These are phyloP conservation scores for Stephanodiscus minutulus DNA, from an alignment of 108 stramenopile genomes.

Conservation along the genomic window DNA sequence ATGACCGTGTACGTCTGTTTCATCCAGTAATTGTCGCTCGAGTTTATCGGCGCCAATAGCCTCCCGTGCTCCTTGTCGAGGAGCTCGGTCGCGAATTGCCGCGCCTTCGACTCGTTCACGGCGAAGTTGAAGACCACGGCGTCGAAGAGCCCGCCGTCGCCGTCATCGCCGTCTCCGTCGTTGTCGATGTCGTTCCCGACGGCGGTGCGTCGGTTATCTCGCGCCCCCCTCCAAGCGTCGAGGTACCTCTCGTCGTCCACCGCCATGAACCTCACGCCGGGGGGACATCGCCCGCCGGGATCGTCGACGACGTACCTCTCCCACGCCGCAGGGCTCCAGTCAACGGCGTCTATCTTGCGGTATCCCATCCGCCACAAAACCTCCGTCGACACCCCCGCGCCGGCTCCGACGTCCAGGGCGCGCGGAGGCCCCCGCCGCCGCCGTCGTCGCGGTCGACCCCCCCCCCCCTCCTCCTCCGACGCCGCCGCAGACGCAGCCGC, in stretches of 20 bases:
- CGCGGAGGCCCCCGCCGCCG: slow-evolving; percentile 4
- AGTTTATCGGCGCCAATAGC: slow-evolving; percentile 80
- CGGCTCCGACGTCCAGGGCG: slow-evolving; percentile 83
- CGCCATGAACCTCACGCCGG: slow-evolving; percentile 66
- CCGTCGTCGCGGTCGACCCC: background rate
- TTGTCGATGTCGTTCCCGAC: background rate
- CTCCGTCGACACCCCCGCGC: slow-evolving; percentile 84
- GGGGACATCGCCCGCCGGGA: slow-evolving; percentile 57
- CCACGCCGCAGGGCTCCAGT: slow-evolving; percentile 86
- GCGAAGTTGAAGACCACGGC: slow-evolving; percentile 86
- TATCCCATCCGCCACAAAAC: slow-evolving; percentile 76
- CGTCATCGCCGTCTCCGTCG: slow-evolving; percentile 15
- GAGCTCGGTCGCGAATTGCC: slow-evolving; percentile 54
- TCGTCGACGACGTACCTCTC: slow-evolving; percentile 62
- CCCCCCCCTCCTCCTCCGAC: background rate
- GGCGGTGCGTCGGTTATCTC: background rate
- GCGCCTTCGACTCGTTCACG: slow-evolving; percentile 77
- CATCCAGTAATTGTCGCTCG: slow-evolving; percentile 81
- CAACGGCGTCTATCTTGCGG: slow-evolving; percentile 72
- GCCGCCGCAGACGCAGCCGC: slow-evolving; percentile 11
- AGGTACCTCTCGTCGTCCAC: slow-evolving; percentile 82
- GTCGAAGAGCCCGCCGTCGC: slow-evolving; percentile 51
- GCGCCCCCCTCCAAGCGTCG: slow-evolving; percentile 17
- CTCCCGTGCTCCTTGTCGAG: slow-evolving; percentile 59
- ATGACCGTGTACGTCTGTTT: slow-evolving; percentile 75